Conservation (phyloP, 345 rosid genomes). For the Salix udensis region DNA sequence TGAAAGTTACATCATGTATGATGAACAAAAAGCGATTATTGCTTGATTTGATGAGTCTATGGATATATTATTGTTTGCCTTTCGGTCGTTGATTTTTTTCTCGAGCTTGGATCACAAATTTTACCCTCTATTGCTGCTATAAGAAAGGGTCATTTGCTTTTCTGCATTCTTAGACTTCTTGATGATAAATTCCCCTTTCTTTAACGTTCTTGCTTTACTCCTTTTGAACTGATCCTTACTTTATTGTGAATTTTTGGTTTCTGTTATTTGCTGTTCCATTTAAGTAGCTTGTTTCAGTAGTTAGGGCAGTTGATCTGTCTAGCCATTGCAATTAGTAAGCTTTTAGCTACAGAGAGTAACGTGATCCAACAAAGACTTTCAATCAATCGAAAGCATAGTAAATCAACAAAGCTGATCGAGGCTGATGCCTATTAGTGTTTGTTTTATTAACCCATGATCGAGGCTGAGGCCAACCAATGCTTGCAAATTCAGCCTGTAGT, state of each 20-base stretch:
- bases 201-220: background rate
- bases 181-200: background rate
- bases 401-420: too few relatives aligned
- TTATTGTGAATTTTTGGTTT: background rate
- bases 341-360: too few relatives aligned
- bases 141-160: background rate
- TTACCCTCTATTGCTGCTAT: background rate
- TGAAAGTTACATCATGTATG: too few relatives aligned
- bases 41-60: background rate
- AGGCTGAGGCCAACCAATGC: too few relatives aligned
- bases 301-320: too few relatives aligned
- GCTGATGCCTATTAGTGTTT: too few relatives aligned
- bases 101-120: background rate
- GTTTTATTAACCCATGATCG: too few relatives aligned
- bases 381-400: too few relatives aligned
- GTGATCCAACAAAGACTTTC: too few relatives aligned
- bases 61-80: background rate
- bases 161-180: background rate
- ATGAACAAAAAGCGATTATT: background rate
- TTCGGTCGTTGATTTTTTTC: background rate
- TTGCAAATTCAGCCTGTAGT: background rate
- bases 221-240: background rate
- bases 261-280: background rate
- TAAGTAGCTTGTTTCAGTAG: background rate
- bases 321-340: too few relatives aligned